Base-by-base conservation (phyloP, 371 early-diverging fungal species). In the Coemansia sp. region DNA sequence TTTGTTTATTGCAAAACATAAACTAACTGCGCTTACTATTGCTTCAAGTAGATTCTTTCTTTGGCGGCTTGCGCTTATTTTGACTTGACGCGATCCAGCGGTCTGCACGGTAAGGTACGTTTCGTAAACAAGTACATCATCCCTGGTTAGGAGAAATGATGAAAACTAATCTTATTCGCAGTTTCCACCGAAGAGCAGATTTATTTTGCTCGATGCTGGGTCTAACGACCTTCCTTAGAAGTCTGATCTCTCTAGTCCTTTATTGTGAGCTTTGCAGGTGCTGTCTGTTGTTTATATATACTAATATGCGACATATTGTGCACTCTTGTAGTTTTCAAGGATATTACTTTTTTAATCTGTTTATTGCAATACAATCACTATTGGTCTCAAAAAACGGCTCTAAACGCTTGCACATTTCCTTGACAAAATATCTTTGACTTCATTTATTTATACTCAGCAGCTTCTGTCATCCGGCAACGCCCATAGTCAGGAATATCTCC, bases 141-240 rank as follows among this genome's bases (percentile, higher is more conserved):
- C 18, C 14, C 45, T 0, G 11, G 14, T n/a, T 31, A 34, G 14
- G 56, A 42, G 59, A 60, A 22, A 40, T 69, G 74, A 77, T 73
- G 73, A 74, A 61, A 47, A n/a, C 39, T 53, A 60, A 59, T 68
- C 56, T 65, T 45, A 64, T 77, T 77, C 77, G 77, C 77, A 77
- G 77, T 69, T 77, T 77, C 77, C 77, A 77, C 77, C 66, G 57
- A 68, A 77, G 75, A 69, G 63, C 55, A 13, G n/a, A 21, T 26
- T 52, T 39, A 50, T 21, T 27, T 21, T 16, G 59, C 59, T 64
- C 65, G 50, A 77, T 77, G 77, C 69, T 61, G 66, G 73, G 39
- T 56, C 18, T 61, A 57, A 27, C 37, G 68, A 72, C 75, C 73
- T 77, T 77, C 69, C 77, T 69, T 77, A 66, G 77, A 77, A 77